Base-by-base conservation (phyloP, 495 filamentous ascomycete species). In the Massariosphaeria phaeospora region DNA sequence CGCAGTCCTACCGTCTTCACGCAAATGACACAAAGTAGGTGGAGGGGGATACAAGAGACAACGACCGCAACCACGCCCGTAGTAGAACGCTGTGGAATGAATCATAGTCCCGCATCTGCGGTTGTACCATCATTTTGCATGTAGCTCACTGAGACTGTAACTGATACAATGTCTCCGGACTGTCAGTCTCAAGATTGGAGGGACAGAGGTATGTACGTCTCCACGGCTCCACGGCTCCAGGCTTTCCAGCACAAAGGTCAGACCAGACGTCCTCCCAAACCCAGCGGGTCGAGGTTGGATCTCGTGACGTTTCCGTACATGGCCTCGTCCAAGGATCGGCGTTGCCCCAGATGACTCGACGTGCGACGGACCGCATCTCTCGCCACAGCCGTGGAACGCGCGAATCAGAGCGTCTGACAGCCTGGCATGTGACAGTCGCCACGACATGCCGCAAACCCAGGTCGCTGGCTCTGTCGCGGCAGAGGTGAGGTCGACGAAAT, bases 251-350 rank as follows among this genome's bases (percentile, higher is more conserved):
- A 38, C 4, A 13, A 38, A 17, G 34, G 34, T 15, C 3, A 17
- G 20, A 17, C 17, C 2, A 40, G 38, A 44, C 41, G 15, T 18
- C 26, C 31, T 29, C 21, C 31, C 43, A 47, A 26, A 26, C 43
- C 34, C 27, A 29, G 24, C 3, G 11, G 27, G 10, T 10, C 13
- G n/a, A 47, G 17, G 26, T 47, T 47, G 10, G 26, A 47, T 24
- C 54, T 23, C 48, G 42, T 59, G 56, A 59, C 42, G 12, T 54
- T n/a, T 59, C 48, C 43, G 49, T 54, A 59, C 48, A 59, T 43
- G 42, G 48, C 33, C 48, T 33, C 30, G 18, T 52, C 26, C 38
- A 59, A 49, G 56, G 56, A 54, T 54, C 56, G 50, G 56, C 56
- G 48, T 24, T 59, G 43, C 34, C 21, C n/a, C 47, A 42, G 29